Base-by-base conservation (phyloP, 1,139 yeast genomes). In the Geotrichum reessii region DNA sequence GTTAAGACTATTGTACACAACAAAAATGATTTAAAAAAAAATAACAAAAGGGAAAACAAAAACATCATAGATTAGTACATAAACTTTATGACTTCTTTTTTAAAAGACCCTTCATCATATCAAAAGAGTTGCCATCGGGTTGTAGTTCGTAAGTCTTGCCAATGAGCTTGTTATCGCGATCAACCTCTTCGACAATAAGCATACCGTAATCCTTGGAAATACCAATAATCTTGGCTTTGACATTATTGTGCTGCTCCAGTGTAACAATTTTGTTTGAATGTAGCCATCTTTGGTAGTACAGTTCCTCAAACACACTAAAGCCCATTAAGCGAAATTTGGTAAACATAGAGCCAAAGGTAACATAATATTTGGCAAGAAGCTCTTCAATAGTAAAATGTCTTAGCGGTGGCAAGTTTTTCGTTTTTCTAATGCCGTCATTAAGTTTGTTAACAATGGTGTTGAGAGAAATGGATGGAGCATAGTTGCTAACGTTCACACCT, bases 121-220 rank as follows among this genome's bases (percentile, higher is more conserved):
- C 99, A 69, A 95, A 95, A 1, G 97, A 89, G 71, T 95, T 95
- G 0, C 99, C 99, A 71, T 95, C 99, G 0, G 99, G 99, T 70
- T 91, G 98, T 53, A 95, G 75, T 66, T 89, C 87, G 64, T 80
- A 84, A 2, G 70, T 73, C 48, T 57, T 64, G 0, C 89, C 87
- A 2, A 83, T 81, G 14, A 75, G 74, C 47, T 31, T 55, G 44
- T 53, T 31, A 21, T 66, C 68, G 47, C 78, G 78, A 21, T 73
- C 68, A 7, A 83, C 73, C 64, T 88, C 96, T 61, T 82, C 83
- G 1, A 89, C 99, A 25, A 85, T 74, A 60, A 95, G 74, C 72
- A 92, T 76, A 0, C 99, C 99, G 70, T 85, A 87, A 57, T 90
- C 96, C 1, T 79, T 76, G 0, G 96, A 86, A 50, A 95, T 92